Conservation (phyloP, 1,139 yeast species). For the Zygoascus sp. region DNA sequence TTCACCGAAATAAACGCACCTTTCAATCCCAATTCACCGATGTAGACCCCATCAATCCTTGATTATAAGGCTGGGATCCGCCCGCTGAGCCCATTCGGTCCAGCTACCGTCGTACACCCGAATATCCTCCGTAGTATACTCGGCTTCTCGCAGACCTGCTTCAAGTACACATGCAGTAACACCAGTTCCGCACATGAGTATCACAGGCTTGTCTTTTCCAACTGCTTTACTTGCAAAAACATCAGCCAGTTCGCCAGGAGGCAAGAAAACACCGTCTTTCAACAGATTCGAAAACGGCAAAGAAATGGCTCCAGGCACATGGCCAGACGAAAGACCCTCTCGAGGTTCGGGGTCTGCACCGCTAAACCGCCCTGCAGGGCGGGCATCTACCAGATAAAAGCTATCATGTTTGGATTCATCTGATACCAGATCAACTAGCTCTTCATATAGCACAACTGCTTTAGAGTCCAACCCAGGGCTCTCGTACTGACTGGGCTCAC, state of each 20-base stretch:
- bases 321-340: slow-evolving; percentile 83
- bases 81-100: slow-evolving; percentile 54
- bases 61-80: slow-evolving; percentile 27
- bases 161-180: slow-evolving; percentile 86
- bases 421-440: slow-evolving; percentile 53
- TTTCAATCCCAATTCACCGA: neutral
- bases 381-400: slow-evolving; percentile 69
- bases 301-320: slow-evolving; percentile 75
- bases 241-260: slow-evolving; percentile 42
- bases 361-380: slow-evolving; percentile 67
- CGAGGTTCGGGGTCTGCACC: slow-evolving; percentile 86
- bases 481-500: slow-evolving; percentile 36
- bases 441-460: slow-evolving; percentile 60
- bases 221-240: slow-evolving; percentile 43
- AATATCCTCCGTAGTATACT: slow-evolving; percentile 43
- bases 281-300: slow-evolving; percentile 62
- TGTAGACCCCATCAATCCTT: slow-evolving; percentile 17
- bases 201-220: slow-evolving; percentile 54
- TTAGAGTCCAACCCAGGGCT: slow-evolving; percentile 40
- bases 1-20: neutral
- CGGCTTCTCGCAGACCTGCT: slow-evolving; percentile 61
- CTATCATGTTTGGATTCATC: slow-evolving; percentile 42
- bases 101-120: slow-evolving; percentile 91
- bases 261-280: slow-evolving; percentile 46
- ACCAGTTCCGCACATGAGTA: slow-evolving; percentile 93